These are phyloP conservation scores for Tulasnella sp. DNA, from an alignment of 768 basidiomycete species.

Conservation along the genomic window DNA sequence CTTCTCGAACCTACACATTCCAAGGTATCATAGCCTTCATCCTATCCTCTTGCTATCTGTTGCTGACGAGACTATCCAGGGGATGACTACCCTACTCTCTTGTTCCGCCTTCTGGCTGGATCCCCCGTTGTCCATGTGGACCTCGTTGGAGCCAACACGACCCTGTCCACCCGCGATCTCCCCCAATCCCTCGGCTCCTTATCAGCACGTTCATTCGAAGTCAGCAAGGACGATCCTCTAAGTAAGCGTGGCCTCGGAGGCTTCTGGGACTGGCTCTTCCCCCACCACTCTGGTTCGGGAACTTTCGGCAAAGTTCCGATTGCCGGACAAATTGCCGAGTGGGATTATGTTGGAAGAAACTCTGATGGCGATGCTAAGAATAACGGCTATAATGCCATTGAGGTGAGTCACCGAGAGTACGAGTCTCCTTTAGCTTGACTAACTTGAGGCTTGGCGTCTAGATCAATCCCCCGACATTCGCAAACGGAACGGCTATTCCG, in stretches of 20 bases:
- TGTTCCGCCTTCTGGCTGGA: conserved; percentile 28
- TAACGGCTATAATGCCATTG: conserved; percentile 18
- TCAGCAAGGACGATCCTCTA: neutral
- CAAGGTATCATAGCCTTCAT: neutral
- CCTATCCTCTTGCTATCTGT: neutral
- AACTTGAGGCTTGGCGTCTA: neutral
- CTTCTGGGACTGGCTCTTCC: conserved; percentile 21
- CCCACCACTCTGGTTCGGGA: neutral
- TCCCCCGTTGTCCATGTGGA: conserved; percentile 23
- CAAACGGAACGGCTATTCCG: conserved; percentile 13
- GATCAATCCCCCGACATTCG: conserved; percentile 1
- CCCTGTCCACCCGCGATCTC: neutral
- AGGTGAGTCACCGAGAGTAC: neutral
- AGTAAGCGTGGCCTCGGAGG: neutral
- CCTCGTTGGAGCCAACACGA: conserved; percentile 24
- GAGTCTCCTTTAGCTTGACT: neutral
- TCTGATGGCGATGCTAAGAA: neutral
- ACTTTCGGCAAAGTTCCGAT: conserved; percentile 19
- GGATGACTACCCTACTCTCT: conserved; percentile 7
- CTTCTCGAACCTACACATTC: neutral
- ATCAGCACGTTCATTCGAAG: neutral
- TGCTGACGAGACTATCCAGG: neutral
- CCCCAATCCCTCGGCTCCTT: neutral
- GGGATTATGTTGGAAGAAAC: conserved; percentile 1
- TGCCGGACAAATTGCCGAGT: conserved; percentile 10